Evolutionary conservation across 768 basidiomycete genomes (phyloP).

Genomic region (Guyanaporus albipodus): DNA sequence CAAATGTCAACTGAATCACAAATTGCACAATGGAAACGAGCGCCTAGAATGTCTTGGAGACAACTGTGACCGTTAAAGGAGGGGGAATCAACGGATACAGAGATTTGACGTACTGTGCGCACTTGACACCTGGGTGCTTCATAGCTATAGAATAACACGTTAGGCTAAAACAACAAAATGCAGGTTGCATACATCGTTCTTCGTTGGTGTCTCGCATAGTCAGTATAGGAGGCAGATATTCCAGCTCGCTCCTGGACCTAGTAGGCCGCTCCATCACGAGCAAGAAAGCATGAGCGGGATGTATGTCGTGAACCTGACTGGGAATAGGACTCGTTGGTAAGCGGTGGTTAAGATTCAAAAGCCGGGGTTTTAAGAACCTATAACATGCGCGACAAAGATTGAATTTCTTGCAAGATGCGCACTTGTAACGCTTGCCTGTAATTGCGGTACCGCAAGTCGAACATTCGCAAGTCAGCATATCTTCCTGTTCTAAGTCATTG

Average conservation of each 20-base stretch:
- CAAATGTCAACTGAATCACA: constrained; percentile 86
- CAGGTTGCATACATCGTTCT: constrained; percentile 53
- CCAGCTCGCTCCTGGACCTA: constrained; percentile 40
- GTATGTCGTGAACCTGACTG: constrained; percentile 88
- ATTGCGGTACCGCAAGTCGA: constrained; percentile 75
- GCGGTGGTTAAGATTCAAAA: background rate
- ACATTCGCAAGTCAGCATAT: constrained; percentile 59
- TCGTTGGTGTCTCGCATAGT: constrained; percentile 41
- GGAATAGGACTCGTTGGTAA: background rate
- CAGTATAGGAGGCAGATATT: constrained; percentile 20
- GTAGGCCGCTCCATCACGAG: constrained; percentile 63
- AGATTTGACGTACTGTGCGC: constrained; percentile 65
- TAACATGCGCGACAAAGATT: constrained; percentile 82
- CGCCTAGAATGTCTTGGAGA: constrained; percentile 84
- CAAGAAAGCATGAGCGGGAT: constrained; percentile 85
- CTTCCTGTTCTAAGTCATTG: constrained; percentile 62
- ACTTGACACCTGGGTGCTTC: constrained; percentile 78
- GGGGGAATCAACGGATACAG: background rate
- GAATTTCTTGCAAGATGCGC: constrained; percentile 74
- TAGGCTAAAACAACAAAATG: background rate
- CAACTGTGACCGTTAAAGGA: constrained; percentile 49
- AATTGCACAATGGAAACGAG: constrained; percentile 88
- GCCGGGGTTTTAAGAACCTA: constrained; percentile 43
- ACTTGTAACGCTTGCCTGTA: constrained; percentile 71
- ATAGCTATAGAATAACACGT: constrained; percentile 44